Evolutionary conservation across 2,329 filamentous ascomycete species (phyloP).

Genomic region (Sodiomyces alkalinus): DNA sequence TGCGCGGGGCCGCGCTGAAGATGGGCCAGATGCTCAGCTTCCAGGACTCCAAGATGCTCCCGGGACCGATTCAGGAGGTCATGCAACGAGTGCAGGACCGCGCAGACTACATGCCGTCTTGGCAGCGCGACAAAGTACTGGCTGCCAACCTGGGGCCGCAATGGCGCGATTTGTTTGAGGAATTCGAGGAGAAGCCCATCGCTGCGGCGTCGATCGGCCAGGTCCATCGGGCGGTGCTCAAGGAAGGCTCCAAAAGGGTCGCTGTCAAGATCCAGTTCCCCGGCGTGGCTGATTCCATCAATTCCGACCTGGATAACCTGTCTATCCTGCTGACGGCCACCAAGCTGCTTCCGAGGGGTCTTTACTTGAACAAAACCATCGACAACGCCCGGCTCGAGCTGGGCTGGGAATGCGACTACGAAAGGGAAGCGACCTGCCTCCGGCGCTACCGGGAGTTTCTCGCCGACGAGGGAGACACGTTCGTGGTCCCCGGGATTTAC

Average conservation of each 20-base stretch:
- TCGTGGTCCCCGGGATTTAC: conserved; percentile 66
- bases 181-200: conserved; percentile 83
- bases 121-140: conserved; percentile 78
- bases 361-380: conserved; percentile 95
- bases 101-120: conserved; percentile 95
- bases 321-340: conserved; percentile 83
- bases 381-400: conserved; percentile 86
- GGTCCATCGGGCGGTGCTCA: conserved; percentile 74
- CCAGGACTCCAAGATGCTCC: conserved; percentile 92
- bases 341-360: conserved; percentile 72
- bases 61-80: conserved; percentile 72
- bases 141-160: conserved; percentile 60
- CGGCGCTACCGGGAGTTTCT: conserved; percentile 64
- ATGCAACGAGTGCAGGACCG: conserved; percentile 89
- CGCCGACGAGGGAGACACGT: conserved; percentile 56
- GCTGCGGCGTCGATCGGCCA: conserved; percentile 95
- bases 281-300: conserved; percentile 88
- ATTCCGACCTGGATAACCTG: conserved; percentile 90
- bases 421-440: conserved; percentile 72
- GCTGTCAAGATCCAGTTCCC: conserved; percentile 98
- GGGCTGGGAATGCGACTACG: conserved; percentile 94
- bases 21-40: conserved; percentile 97
- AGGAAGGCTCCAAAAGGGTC: conserved; percentile 58
- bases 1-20: conserved; percentile 95
- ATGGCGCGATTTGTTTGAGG: conserved; percentile 71